Percentiles rank a stretch among this genome's conserved stretches.
Conservation (phyloP, 1,139 yeast species). For the Suzukiozyma palmioleophila region DNA sequence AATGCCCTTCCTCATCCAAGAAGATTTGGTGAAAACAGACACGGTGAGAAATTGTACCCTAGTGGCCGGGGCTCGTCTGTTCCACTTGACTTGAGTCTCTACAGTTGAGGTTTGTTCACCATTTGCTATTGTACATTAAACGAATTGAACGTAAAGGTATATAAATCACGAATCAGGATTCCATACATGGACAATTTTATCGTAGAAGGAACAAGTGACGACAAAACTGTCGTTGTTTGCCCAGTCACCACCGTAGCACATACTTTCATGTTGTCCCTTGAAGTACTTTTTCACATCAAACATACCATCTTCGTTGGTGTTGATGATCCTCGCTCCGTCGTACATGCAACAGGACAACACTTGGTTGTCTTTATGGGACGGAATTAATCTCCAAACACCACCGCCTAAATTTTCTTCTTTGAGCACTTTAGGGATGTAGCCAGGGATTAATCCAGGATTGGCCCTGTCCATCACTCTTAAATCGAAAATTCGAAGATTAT, state of each 20-base stretch:
- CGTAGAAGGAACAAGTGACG: conserved; percentile 89
- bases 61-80: conserved; percentile 96
- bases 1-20: conserved; percentile 81
- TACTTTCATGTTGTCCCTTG: conserved; percentile 77
- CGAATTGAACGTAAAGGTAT: neutral
- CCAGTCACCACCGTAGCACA: conserved; percentile 98
- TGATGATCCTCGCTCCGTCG: conserved; percentile 77
- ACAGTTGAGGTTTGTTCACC: conserved; percentile 7
- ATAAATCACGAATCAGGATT: conserved; percentile 11
- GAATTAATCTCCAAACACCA: conserved; percentile 90
- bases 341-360: conserved; percentile 90
- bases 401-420: conserved; percentile 64
- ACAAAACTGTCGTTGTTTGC: conserved; percentile 40
- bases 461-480: conserved; percentile 48
- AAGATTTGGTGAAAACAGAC: conserved; percentile 50
- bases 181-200: conserved; percentile 78
- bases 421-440: conserved; percentile 44
- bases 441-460: conserved; percentile 36
- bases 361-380: conserved; percentile 48
- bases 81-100: conserved; percentile 62
- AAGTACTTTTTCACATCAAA: conserved; percentile 46
- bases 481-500: conserved; percentile 65
- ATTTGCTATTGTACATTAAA: conserved; percentile 1
- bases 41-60: conserved; percentile 72
- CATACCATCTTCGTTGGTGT: conserved; percentile 22